Conservation (phyloP, 495 filamentous ascomycete genomes). For the Thermothielavioides terrestris region DNA sequence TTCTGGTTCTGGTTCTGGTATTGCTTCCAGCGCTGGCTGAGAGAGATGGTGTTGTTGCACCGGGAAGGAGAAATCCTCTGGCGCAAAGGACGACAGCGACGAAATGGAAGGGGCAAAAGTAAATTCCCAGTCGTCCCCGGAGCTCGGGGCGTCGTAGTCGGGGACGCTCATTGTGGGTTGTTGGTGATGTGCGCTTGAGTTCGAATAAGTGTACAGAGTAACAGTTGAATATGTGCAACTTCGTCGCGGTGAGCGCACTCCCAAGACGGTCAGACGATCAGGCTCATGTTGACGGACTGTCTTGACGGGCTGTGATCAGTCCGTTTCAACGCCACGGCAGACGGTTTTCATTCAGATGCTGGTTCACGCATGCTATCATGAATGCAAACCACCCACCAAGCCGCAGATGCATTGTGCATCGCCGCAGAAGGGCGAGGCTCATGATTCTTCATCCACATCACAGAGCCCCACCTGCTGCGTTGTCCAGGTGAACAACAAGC, state of each 20-base stretch:
- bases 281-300: background rate
- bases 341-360: too few species aligned
- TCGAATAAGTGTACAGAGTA: background rate
- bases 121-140: slow-evolving; percentile 11
- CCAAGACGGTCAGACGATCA: background rate
- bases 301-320: background rate
- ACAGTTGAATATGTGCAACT: background rate
- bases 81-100: slow-evolving; percentile 13
- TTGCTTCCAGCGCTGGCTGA: too few species aligned
- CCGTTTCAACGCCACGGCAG: too few species aligned
- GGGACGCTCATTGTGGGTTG: slow-evolving; percentile 1
- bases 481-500: slow-evolving; percentile 4
- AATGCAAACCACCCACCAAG: too few species aligned
- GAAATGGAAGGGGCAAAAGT: slow-evolving; percentile 9
- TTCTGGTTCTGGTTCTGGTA: background rate
- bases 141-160: slow-evolving; percentile 4
- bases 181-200: background rate
- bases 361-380: too few species aligned
- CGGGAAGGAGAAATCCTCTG: slow-evolving; percentile 8
- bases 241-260: background rate
- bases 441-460: background rate
- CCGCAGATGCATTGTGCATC: background rate
- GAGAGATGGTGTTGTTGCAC: background rate
- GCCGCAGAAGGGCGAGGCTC: background rate
- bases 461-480: slow-evolving; percentile 6